phyloP scores from a whole-genome alignment of 2,329 filamentous ascomycete species.

The Scedosporium apiospermum region DNA sequence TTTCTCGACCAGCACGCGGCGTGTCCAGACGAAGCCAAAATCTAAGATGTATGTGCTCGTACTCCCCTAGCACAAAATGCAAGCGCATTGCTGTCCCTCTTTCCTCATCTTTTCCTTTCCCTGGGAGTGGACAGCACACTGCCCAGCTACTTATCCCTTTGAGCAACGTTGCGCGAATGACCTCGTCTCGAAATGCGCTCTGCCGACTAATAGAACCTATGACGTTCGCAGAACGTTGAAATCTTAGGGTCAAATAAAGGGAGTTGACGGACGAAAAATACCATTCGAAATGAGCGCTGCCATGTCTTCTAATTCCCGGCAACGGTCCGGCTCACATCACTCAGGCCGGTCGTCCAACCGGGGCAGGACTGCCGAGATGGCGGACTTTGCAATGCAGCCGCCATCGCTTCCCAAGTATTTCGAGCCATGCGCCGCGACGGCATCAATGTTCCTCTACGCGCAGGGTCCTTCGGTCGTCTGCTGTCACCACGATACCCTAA shows the following conservation, averaged over 20 bases:
- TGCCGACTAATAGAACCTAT: conserved; percentile 4
- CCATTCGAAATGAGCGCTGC: neutral
- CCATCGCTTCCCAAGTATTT: conserved; percentile 45
- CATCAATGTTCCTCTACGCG: conserved; percentile 81
- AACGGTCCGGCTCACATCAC: conserved; percentile 6
- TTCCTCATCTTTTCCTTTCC: neutral
- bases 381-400: conserved; percentile 8
- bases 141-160: neutral
- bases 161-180: neutral
- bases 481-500: conserved; percentile 85
- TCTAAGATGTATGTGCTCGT: conserved; percentile 3
- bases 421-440: conserved; percentile 83
- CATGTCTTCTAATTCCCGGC: conserved; percentile 6
- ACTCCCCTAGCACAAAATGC: neutral
- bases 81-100: neutral
- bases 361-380: conserved; percentile 8
- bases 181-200: neutral
- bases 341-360: conserved; percentile 7
- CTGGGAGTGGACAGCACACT: neutral
- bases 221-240: neutral
- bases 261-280: neutral
- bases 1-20: neutral
- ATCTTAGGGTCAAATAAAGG: neutral
- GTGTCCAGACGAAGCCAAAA: neutral
- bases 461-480: conserved; percentile 76